These are phyloP conservation scores for Penicillium cosmopolitanum DNA, from an alignment of 495 filamentous ascomycete genomes.

Conservation along the genomic window DNA sequence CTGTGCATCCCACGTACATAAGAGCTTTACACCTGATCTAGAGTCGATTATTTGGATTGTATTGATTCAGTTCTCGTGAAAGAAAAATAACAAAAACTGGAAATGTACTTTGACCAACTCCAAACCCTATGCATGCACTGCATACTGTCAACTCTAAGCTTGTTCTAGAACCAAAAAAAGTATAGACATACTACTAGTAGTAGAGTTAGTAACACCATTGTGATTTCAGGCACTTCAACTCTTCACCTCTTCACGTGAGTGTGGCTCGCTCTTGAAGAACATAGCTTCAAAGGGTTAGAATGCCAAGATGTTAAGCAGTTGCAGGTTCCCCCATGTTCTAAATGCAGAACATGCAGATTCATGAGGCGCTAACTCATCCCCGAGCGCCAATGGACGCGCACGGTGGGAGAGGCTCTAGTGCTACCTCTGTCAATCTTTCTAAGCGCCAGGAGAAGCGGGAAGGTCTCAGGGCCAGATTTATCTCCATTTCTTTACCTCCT, in stretches of 20 bases:
- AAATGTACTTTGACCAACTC: no score
- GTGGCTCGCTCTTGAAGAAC: neutral
- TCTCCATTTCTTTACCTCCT: constrained; percentile 11
- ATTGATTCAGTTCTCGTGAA: no score
- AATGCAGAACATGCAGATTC: constrained; percentile 18
- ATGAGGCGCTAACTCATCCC: constrained; percentile 21
- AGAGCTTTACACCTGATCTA: no score
- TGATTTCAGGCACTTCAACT: neutral
- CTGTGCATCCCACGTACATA: no score
- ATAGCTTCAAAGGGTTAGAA: neutral
- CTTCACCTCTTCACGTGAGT: neutral
- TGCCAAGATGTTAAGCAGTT: neutral
- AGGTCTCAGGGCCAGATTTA: constrained; percentile 25
- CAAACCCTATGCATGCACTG: no score
- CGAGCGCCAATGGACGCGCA: constrained; percentile 10
- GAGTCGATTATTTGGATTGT: no score
- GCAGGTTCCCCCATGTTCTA: neutral
- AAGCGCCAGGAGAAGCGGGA: constrained; percentile 29
- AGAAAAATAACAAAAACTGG: no score
- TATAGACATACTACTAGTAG: no score
- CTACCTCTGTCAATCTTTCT: neutral
- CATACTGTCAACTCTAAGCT: no score
- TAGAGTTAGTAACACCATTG: no score
- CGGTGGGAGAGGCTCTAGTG: neutral
- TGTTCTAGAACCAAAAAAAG: no score